Evolutionary conservation across 352 stramenopile species (phyloP).

Genomic region (Globisporangium irregulare): DNA sequence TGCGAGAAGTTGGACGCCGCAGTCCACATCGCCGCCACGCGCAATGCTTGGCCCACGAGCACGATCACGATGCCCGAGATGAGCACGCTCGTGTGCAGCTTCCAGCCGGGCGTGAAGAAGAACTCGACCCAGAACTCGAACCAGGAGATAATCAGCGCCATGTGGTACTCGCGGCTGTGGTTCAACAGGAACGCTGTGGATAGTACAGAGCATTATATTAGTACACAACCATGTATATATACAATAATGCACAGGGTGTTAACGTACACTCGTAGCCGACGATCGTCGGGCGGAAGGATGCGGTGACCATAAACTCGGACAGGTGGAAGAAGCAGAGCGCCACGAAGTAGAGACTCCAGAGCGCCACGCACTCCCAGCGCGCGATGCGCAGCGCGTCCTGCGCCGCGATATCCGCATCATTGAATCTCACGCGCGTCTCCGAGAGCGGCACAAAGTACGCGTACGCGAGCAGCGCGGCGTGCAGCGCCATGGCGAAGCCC

Average conservation of each 20-base stretch:
- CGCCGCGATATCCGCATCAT: neutral
- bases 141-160: slow-evolving; percentile 76
- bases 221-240: neutral
- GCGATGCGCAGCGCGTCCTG: slow-evolving; percentile 12
- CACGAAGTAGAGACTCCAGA: slow-evolving; percentile 76
- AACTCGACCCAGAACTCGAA: slow-evolving; percentile 92
- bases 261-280: slow-evolving; percentile 84
- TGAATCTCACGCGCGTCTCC: neutral
- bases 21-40: slow-evolving; percentile 91
- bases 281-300: slow-evolving; percentile 68
- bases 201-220: neutral
- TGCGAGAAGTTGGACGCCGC: slow-evolving; percentile 95
- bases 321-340: slow-evolving; percentile 83
- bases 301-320: slow-evolving; percentile 81
- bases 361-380: slow-evolving; percentile 50
- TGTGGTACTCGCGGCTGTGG: slow-evolving; percentile 88
- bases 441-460: slow-evolving; percentile 25
- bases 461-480: slow-evolving; percentile 51
- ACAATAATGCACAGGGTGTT: neutral
- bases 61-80: slow-evolving; percentile 66
- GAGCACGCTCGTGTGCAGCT: slow-evolving; percentile 60
- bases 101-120: slow-evolving; percentile 71
- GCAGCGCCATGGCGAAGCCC: slow-evolving; percentile 69
- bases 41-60: slow-evolving; percentile 83
- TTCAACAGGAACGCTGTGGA: slow-evolving; percentile 85